A percentile compares a stretch with the other conserved stretches of the same genome.
Evolutionary conservation across 352 stramenopile genomes (phyloP).

Genomic region (Phytophthora kernoviae): DNA sequence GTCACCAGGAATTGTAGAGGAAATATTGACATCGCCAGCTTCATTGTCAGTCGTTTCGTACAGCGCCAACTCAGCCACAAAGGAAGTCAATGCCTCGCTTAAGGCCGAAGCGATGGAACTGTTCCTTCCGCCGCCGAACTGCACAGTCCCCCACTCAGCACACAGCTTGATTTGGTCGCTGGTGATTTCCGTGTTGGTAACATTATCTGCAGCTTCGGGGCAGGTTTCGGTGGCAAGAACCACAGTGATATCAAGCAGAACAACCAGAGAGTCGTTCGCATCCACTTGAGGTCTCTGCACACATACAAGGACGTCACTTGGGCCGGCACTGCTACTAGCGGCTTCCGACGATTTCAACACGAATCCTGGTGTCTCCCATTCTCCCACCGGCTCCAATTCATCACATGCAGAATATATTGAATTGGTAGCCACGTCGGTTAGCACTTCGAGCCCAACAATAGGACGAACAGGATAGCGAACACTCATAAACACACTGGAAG

Average conservation of each 20-base stretch:
- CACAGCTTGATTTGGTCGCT: constrained; percentile 31
- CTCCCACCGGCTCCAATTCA: constrained; percentile 18
- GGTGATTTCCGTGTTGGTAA: constrained; percentile 28
- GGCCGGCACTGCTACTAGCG: constrained; percentile 13
- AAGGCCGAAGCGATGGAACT: constrained; percentile 10
- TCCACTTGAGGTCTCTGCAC: constrained; percentile 19
- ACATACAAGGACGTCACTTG: constrained; percentile 36
- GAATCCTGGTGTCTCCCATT: constrained; percentile 27
- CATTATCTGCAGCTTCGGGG: constrained; percentile 1
- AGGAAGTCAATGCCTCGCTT: constrained; percentile 26
- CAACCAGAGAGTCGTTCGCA: constrained; percentile 17
- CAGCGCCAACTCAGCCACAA: constrained; percentile 31
- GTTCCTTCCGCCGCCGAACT: constrained; percentile 16
- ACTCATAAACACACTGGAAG: constrained; percentile 40
- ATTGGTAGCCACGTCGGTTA: constrained; percentile 26
- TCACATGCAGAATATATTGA: constrained; percentile 29
- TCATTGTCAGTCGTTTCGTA: constrained; percentile 28
- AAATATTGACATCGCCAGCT: constrained; percentile 22
- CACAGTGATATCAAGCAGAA: constrained; percentile 29
- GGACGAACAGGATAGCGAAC: constrained; percentile 36
- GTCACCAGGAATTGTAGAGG: constrained; percentile 24
- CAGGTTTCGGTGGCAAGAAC: constrained; percentile 25
- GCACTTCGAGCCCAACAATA: constrained; percentile 39
- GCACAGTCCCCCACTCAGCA: constrained; percentile 25
- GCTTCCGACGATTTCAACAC: constrained; percentile 29